Percentiles rank a stretch among this genome's conserved stretches.
Conservation (phyloP, 2,329 filamentous ascomycete genomes). For the Pseudocercospora cruenta region DNA sequence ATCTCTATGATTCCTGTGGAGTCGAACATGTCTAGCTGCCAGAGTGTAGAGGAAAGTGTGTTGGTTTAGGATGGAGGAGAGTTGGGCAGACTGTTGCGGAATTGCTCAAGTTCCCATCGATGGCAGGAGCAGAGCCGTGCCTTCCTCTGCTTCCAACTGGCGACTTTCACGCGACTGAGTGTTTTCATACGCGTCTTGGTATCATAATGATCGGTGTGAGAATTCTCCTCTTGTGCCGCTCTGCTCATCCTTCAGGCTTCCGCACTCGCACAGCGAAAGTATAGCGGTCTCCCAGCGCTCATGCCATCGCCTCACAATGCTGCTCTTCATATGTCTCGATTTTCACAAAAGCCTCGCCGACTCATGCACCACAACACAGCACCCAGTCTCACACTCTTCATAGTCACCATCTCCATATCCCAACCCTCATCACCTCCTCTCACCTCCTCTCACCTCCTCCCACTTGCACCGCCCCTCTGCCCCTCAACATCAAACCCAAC, state of each 20-base stretch:
- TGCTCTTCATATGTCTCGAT: too few relatives aligned
- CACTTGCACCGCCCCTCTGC: background rate
- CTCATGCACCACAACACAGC: too few relatives aligned
- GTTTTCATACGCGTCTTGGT: background rate
- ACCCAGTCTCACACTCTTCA: background rate
- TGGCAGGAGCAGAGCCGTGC: background rate
- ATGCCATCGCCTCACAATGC: too few relatives aligned
- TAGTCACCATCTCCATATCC: too few relatives aligned
- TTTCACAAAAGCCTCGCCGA: too few relatives aligned
- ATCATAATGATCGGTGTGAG: background rate
- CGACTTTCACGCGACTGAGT: background rate
- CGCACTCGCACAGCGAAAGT: too few relatives aligned
- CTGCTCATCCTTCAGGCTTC: background rate
- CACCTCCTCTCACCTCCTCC: background rate
- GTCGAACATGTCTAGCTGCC: conserved; percentile 16
- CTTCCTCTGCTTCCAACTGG: background rate
- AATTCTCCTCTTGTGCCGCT: background rate
- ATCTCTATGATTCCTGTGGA: conserved; percentile 16
- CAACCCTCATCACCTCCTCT: too few relatives aligned
- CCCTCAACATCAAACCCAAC: conserved; percentile 45
- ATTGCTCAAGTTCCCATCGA: background rate
- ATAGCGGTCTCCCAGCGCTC: too few relatives aligned
- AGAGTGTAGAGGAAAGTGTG: background rate
- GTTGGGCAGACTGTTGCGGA: background rate
- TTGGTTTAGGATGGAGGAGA: background rate